phyloP scores from a whole-genome alignment of 1,139 yeast species.

The Diutina catenulata region DNA sequence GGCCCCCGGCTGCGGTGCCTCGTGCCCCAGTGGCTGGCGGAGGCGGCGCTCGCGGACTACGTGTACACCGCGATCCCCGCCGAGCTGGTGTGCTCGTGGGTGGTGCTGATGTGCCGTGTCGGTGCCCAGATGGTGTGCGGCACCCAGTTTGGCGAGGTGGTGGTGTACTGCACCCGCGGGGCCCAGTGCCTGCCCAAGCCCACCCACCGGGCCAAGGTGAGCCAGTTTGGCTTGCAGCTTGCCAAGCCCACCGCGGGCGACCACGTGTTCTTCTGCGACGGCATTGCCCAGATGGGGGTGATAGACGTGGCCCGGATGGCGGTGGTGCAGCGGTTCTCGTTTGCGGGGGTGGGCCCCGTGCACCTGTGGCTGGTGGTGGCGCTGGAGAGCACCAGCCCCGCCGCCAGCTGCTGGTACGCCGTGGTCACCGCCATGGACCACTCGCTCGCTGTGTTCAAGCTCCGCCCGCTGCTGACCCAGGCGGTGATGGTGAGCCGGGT shows the following conservation, averaged over 20 bases:
- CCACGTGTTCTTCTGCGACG: neutral
- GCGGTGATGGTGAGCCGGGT: no score
- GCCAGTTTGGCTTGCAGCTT: neutral
- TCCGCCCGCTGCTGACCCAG: no score
- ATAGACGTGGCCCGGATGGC: neutral
- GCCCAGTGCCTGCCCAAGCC: neutral
- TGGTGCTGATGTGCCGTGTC: neutral
- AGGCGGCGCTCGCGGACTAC: neutral
- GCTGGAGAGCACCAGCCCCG: no score
- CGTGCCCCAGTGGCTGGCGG: constrained; percentile 1
- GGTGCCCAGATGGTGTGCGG: constrained; percentile 3
- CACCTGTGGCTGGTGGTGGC: no score
- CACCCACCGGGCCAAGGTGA: neutral
- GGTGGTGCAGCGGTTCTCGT: neutral
- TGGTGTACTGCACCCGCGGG: neutral
- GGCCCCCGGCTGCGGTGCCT: neutral
- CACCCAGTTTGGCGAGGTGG: constrained; percentile 4
- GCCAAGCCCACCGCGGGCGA: neutral
- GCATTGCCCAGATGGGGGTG: neutral
- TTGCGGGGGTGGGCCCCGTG: no score
- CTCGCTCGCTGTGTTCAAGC: no score
- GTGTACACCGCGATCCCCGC: neutral
- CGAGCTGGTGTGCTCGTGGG: neutral
- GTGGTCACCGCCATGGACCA: no score
- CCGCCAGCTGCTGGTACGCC: no score